phyloP scores from a whole-genome alignment of 2,329 filamentous ascomycete species.

The Daldinia eschscholtzii region DNA sequence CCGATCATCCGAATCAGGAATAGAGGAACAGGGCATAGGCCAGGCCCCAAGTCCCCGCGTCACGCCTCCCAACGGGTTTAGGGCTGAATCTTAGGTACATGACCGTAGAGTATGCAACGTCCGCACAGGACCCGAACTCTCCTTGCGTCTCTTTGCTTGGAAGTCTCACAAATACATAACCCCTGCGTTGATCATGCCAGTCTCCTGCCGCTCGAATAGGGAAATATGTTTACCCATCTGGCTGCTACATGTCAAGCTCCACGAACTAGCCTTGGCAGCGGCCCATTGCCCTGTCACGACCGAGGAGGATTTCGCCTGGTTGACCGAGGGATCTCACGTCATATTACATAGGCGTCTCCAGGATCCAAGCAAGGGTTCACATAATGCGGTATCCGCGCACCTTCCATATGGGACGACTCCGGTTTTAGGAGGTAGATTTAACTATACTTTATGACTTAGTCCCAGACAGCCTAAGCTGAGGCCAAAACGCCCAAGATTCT shows the following conservation, averaged over 20 bases:
- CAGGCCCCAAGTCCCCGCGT: constrained; percentile 34
- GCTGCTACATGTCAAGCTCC: constrained; percentile 11
- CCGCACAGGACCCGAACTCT: constrained; percentile 28
- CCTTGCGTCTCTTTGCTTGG: constrained; percentile 36
- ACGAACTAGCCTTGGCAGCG: constrained; percentile 24
- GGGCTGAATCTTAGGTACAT: constrained; percentile 43
- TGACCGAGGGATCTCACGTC: constrained; percentile 46
- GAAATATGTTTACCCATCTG: constrained; percentile 32
- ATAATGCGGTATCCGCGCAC: constrained; percentile 33
- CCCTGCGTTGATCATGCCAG: constrained; percentile 41
- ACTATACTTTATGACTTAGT: constrained; percentile 12
- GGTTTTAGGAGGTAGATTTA: constrained; percentile 24
- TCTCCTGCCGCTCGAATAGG: constrained; percentile 27
- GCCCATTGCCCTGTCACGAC: constrained; percentile 35
- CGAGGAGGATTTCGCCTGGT: constrained; percentile 34
- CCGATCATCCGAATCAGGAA: constrained; percentile 38
- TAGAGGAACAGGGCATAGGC: constrained; percentile 13
- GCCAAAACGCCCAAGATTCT: constrained; percentile 24
- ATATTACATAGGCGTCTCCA: constrained; percentile 38
- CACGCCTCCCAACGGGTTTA: constrained; percentile 40
- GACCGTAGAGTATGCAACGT: constrained; percentile 23
- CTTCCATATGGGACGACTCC: constrained; percentile 37
- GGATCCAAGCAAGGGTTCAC: constrained; percentile 16
- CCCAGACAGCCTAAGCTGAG: constrained; percentile 3
- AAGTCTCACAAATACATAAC: constrained; percentile 27